Evolutionary conservation across 352 stramenopile species (phyloP), one percentile per base, ranked within the genome.

Genomic region (Phytophthora syringae): DNA sequence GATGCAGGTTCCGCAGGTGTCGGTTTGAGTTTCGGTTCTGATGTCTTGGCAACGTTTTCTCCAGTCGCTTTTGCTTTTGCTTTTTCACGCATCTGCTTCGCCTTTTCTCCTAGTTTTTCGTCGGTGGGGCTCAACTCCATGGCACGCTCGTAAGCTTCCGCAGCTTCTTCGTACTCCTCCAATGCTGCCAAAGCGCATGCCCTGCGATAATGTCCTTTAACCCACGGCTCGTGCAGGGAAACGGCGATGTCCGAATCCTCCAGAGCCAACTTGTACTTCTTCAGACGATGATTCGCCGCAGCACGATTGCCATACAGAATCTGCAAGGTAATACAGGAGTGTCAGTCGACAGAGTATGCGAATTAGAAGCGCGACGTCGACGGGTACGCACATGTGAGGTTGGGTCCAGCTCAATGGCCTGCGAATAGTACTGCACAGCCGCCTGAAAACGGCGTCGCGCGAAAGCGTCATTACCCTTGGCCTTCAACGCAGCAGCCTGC

Each of bases 171-270:
- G 58, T 77, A 94, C 32, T 79, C 64, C n/a, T 89, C 65, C 16
- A 94, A 56, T 3, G 83, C 80, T 12, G 80, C 80, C 24, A 94
- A 57, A 28, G 88, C 88, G 49, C 80, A 86, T 1, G 82, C 88
- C 44, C 74, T 83, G 3, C 88, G 76, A 51, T 94, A 96, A 34
- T 96, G 83, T n/a, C 88, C 88, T 86, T 95, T 95, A 42, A 92
- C 85, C 87, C 87, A 95, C 13, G 84, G 69, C 18, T 76, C 77
- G 27, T 94, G 77, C 12, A 94, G 49, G 9, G 77, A 78, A 9
- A 93, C 66, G 13, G 86, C 86, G 12, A 67, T 63, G n/a, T 88
- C 64, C 2, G 88, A 85, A 61, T 94, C 84, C 30, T 79, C 60
- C 20, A 94, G 69, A 2, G 88, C 86, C 43, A 88, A 52, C 12